Base-by-base conservation (phyloP, 768 basidiomycete species). In the Serendipita indica region DNA sequence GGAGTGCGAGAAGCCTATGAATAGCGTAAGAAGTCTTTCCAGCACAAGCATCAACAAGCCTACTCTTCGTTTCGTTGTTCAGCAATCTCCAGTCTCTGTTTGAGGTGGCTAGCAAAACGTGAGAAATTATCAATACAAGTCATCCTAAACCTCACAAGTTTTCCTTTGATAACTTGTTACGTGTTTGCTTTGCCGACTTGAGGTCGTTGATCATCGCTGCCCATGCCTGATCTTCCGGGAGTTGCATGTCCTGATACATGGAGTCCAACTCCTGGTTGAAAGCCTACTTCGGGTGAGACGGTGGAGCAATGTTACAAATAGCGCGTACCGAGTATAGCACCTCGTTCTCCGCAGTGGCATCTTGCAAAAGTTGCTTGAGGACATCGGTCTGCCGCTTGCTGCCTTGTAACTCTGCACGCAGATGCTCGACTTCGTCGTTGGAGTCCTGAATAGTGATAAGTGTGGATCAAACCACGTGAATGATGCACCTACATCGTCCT, bases 241-340 rank as follows among this genome's bases (percentile, higher is more conserved):
- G 78, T 61, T 84, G 79, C 27, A 79, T 80, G 60, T 92, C 89
- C 56, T 85, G 84, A 70, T 83, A 94, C 87, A 94, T 89, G 16
- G 79, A 81, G 63, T 92, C 90, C 32, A 96, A 76, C 68, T 94
- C 91, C 67, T 91, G 89, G 68, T 96, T 94, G 72, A 96, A 93
- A 2, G 89, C 86, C 90, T 93, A 62, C 1, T 37, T 34, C 13
- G 33, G 13, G 34, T 33, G 28, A n/a, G 30, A 10, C 18, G 7
- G 25, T 22, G 1, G 58, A 28, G 33, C 27, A 34, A 22, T 22
- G 35, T 13, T 20, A 43, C 16, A 30, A 27, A 5, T 13, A 32
- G 22, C 33, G 3, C 14, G 65, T 39, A 91, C 90, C 75, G 91
- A 86, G 63, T 92, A 93, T 79, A 94, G 85, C 68, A 90, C 86